Base-by-base conservation (phyloP, 768 basidiomycete species). In the Boletus eberwhitei region DNA sequence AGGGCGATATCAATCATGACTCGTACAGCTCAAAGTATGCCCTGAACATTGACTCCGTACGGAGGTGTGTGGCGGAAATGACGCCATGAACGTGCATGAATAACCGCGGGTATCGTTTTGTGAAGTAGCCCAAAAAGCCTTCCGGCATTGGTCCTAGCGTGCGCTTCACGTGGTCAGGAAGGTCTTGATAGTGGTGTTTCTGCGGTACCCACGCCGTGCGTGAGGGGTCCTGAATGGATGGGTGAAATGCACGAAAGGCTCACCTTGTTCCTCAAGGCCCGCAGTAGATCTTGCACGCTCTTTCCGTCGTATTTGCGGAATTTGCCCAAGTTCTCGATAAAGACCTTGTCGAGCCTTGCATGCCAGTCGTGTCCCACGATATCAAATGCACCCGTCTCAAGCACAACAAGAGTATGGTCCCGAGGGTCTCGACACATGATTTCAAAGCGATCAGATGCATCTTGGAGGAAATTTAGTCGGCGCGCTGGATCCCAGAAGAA, bases 101-200 rank as follows among this genome's bases (percentile, higher is more conserved):
- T 9, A 98, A 79, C 16, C 74, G 77, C 14, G 97, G 97, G 74
- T 88, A 98, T n/a, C 94, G 85, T 31, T 84, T 79, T 3, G 96
- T 98, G 68, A 98, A 99, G 71, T 98, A 99, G 1, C 79, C 75
- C 50, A 99, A 73, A 77, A 90, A 98, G 12, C 96, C 96, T 57
- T 88, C 87, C 0, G 97, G 97, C 79, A 98, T 87, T 13, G 88
- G 78, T 5, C 96, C 95, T 11, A 98, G 77, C 72, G 90, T 85
- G 39, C 88, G 83, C 66, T 91, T 94, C 50, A 93, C 91, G 60
- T 88, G 84, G 59, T 93, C 92, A 2, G 96, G 96, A 12, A 99
- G 74, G 72, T 99, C 97, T 73, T 98, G 96, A 66, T 96, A 97
- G 67, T 98, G 95, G 59, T 98, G 89, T 89, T 94, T 96, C 94